Evolutionary conservation across 139 green algal species (phyloP), one percentile per base, ranked within the genome.

Genomic region (Coccomyxa sp.): DNA sequence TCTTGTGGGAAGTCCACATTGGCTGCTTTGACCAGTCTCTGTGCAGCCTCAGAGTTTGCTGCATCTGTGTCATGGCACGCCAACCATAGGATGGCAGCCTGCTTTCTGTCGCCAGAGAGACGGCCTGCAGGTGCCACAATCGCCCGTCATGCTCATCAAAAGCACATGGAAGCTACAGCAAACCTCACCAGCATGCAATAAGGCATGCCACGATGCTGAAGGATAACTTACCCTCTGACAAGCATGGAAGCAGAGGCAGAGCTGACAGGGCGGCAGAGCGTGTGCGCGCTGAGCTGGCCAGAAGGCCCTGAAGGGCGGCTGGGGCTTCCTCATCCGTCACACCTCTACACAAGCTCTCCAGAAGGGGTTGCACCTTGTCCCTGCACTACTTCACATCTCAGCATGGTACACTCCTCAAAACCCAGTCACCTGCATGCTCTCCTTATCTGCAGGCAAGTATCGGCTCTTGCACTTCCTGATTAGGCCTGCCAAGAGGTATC

Each of bases 261-360:
- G 94, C 90, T 0, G 80, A 39, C 70, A 97, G 81, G 3, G 90
- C 82, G 5, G 89, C 89, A 14, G 75, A 77, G 33, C 94, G 84
- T 58, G 95, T 91, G 33, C 87, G 79, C 6, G 80, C 68, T 31
- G 71, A 77, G 4, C 55, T 74, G 6, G 83, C 79, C 37, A 87
- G 68, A 81, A 90, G 69, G 44, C 86, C 82, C 55, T 78, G 55
- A 16, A 93, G 78, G 22, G 89, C 90, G 0, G 91, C 87, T 8
- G 71, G n/a, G 31, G 94, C 33, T 70, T 92, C 88, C 34, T 88
- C 70, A 29, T 81, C 72, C 18, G 86, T 82, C n/a, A 85, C 75
- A 0, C 86, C 87, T 8, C 78, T 75, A 79, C 89, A 95, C 74
- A 97, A 81, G 24, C 76, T 77, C 54, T 81, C 80, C 78, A 98